Evolutionary conservation across 768 basidiomycete species (phyloP).

Genomic region (Tylopilus felleus): DNA sequence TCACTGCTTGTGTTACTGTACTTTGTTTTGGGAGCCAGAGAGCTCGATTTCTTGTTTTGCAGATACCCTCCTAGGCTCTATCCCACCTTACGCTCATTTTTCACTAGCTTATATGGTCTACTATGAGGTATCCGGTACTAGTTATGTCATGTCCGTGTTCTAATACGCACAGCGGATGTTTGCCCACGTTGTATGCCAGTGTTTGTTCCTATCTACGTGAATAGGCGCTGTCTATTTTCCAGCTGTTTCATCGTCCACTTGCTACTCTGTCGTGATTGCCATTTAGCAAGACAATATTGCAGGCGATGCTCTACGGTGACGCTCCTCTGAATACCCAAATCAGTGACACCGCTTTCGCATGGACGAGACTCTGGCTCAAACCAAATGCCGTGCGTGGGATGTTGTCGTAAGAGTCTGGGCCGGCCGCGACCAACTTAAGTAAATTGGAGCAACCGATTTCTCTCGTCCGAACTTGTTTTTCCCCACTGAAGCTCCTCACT

Average conservation of each 20-base stretch:
- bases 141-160: conserved; percentile 22
- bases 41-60: conserved; percentile 26
- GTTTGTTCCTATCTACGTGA: background rate
- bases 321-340: background rate
- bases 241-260: too few relatives aligned
- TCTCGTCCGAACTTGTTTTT: conserved; percentile 12
- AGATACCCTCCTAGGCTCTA: conserved; percentile 26
- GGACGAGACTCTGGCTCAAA: too few relatives aligned
- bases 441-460: conserved; percentile 21
- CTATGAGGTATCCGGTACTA: conserved; percentile 28
- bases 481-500: conserved; percentile 8
- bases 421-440: conserved; percentile 14
- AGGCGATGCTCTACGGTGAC: too few relatives aligned
- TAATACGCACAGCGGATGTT: conserved; percentile 20
- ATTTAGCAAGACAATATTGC: too few relatives aligned
- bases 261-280: too few relatives aligned
- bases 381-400: background rate
- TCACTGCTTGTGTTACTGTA: conserved; percentile 30
- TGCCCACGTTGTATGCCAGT: background rate
- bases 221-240: too few relatives aligned
- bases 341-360: too few relatives aligned
- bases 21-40: conserved; percentile 25
- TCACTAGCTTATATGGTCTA: conserved; percentile 34
- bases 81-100: conserved; percentile 16
- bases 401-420: background rate